Evolutionary conservation across 352 stramenopile species (phyloP).

Genomic region (Phytophthora pistaciae): DNA sequence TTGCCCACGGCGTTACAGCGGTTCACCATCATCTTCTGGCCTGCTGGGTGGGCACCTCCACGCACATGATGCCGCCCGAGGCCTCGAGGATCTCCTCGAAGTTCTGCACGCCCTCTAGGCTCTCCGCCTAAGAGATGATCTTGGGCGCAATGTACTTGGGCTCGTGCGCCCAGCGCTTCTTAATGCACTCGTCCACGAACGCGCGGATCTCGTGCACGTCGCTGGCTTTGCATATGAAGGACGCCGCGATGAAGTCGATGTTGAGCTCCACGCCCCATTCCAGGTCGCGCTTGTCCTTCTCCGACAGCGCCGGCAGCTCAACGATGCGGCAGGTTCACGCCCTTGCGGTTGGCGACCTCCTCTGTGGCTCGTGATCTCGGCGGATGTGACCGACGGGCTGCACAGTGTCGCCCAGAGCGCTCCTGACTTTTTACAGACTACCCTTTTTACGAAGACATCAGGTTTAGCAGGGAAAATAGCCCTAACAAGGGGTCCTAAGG

Average conservation of each 20-base stretch:
- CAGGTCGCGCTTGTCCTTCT: conserved; percentile 97
- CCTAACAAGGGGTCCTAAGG: too few relatives aligned
- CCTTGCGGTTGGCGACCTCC: conserved; percentile 95
- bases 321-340: conserved; percentile 96
- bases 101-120: conserved; percentile 93
- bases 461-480: too few relatives aligned
- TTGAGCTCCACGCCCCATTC: conserved; percentile 96
- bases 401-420: conserved; percentile 81
- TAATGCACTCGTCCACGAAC: conserved; percentile 86
- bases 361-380: conserved; percentile 90
- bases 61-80: conserved; percentile 96
- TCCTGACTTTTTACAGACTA: too few relatives aligned
- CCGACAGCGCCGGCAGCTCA: conserved; percentile 96
- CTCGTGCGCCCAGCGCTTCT: too few relatives aligned
- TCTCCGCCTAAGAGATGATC: conserved; percentile 99
- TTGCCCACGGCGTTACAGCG: conserved; percentile 88
- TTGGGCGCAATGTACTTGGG: conserved; percentile 89
- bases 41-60: conserved; percentile 89
- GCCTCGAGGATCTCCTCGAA: conserved; percentile 96
- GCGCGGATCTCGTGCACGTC: conserved; percentile 95
- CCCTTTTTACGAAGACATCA: too few relatives aligned
- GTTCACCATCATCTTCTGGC: conserved; percentile 91
- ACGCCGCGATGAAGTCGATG: conserved; percentile 98
- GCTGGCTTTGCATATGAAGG: conserved; percentile 96
- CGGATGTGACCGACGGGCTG: conserved; percentile 93